Conservation (phyloP, 73 alveolate genomes). For the Urostyla sp. region DNA sequence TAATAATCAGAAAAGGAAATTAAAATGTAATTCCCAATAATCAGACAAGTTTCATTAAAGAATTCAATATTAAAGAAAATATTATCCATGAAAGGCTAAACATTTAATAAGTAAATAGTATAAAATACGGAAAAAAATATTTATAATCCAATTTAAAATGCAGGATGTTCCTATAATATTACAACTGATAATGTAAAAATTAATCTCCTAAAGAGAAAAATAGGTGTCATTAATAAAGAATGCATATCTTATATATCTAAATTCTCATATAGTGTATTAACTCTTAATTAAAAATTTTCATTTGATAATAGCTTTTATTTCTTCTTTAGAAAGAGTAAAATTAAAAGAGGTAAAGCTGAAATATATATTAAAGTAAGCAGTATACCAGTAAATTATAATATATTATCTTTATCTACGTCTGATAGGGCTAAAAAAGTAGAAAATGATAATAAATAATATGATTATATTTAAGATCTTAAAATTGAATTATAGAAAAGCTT, state of each 20-base stretch:
- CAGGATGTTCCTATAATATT: not conserved
- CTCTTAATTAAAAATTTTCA: not conserved
- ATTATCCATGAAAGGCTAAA: not conserved
- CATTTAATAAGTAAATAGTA: not conserved
- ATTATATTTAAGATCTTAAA: too few relatives aligned
- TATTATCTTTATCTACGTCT: too few relatives aligned
- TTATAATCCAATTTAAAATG: not conserved
- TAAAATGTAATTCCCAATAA: not conserved
- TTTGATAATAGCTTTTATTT: too few relatives aligned
- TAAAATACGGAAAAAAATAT: not conserved
- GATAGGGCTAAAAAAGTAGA: too few relatives aligned
- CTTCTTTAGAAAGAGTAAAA: too few relatives aligned
- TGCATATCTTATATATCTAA: not conserved
- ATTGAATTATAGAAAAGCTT: too few relatives aligned
- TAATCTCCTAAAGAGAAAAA: conserved; percentile 15
- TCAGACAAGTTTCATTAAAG: conserved; percentile 8
- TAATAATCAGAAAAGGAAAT: conserved; percentile 11
- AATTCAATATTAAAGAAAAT: not conserved
- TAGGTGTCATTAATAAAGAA: not conserved
- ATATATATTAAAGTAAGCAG: too few relatives aligned
- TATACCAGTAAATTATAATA: too few relatives aligned
- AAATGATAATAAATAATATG: too few relatives aligned
- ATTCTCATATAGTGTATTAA: not conserved
- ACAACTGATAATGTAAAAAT: not conserved
- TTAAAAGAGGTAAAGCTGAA: too few relatives aligned